Evolutionary conservation across 2,329 filamentous ascomycete species (phyloP).

Genomic region (Fusarium incarnatum): DNA sequence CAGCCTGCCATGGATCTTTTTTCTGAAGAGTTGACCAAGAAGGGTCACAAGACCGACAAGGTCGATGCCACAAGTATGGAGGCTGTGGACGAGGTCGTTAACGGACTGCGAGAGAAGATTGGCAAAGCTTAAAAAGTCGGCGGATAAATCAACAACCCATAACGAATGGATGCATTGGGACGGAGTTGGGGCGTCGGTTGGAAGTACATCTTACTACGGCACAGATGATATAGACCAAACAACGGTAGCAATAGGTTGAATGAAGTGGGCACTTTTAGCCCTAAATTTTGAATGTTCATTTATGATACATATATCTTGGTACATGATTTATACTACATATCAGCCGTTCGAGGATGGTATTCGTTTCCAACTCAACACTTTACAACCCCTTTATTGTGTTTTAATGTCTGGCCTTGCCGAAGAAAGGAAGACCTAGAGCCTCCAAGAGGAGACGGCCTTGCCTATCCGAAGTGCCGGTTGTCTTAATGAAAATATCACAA

Average conservation of each 20-base stretch:
- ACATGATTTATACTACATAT: constrained; percentile 50
- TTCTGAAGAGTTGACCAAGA: constrained; percentile 69
- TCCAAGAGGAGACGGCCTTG: constrained; percentile 80
- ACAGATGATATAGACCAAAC: constrained; percentile 16
- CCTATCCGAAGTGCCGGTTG: constrained; percentile 84
- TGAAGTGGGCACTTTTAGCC: constrained; percentile 30
- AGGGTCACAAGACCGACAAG: constrained; percentile 66
- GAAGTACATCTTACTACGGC: constrained; percentile 3
- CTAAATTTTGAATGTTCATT: constrained; percentile 38
- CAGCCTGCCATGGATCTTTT: constrained; percentile 82
- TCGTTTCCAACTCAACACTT: constrained; percentile 16
- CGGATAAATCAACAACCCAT: constrained; percentile 13
- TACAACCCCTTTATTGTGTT: constrained; percentile 12
- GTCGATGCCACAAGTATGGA: constrained; percentile 92
- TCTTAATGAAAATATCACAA: constrained; percentile 85
- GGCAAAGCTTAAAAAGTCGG: constrained; percentile 45
- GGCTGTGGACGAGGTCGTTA: constrained; percentile 80
- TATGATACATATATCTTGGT: constrained; percentile 53
- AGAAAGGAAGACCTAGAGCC: constrained; percentile 72
- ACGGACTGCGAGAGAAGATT: constrained; percentile 69
- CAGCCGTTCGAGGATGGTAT: constrained; percentile 38
- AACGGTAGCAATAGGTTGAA: constrained; percentile 22
- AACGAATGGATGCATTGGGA: constrained; percentile 48
- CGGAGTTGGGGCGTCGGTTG: constrained; percentile 52
- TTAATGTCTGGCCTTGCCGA: constrained; percentile 72